Evolutionary conservation across 495 filamentous ascomycete genomes (phyloP).

Genomic region (Sordaria brevicollis): DNA sequence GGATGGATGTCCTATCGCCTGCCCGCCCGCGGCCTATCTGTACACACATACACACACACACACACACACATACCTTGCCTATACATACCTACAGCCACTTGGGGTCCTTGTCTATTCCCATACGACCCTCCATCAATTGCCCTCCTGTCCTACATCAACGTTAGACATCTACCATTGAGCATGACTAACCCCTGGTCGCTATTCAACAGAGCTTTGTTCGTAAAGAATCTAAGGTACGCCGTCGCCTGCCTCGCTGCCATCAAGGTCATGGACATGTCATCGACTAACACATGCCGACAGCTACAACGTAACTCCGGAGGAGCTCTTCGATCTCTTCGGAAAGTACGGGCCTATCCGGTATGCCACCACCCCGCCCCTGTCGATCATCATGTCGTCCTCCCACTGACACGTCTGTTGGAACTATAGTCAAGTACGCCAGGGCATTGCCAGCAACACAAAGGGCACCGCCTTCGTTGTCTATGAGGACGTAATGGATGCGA

Average conservation of each 20-base stretch:
- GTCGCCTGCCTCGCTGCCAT: not conserved
- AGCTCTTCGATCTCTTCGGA: conserved; percentile 89
- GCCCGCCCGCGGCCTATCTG: not conserved
- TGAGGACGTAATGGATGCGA: conserved; percentile 98
- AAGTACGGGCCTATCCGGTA: conserved; percentile 93
- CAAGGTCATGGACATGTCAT: not conserved
- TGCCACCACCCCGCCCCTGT: conserved; percentile 13
- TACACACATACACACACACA: too few relatives aligned
- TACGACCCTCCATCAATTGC: conserved; percentile 2
- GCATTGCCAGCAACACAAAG: conserved; percentile 94
- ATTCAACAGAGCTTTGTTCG: conserved; percentile 75
- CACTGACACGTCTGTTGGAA: conserved; percentile 21
- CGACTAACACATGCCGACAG: conserved; percentile 33
- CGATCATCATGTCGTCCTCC: conserved; percentile 2
- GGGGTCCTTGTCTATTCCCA: not conserved
- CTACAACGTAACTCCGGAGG: conserved; percentile 92
- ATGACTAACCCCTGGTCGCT: conserved; percentile 24
- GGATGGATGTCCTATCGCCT: not conserved
- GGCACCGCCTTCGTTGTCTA: conserved; percentile 98
- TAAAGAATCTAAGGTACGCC: conserved; percentile 90
- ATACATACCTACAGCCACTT: not conserved
- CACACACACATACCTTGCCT: not conserved
- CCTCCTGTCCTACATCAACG: not conserved
- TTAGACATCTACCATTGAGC: not conserved
- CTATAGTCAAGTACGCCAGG: conserved; percentile 89